These are phyloP conservation scores for Xerocomus alliaceus DNA, from an alignment of 1,284 basidiomycete genomes.

Conservation along the genomic window DNA sequence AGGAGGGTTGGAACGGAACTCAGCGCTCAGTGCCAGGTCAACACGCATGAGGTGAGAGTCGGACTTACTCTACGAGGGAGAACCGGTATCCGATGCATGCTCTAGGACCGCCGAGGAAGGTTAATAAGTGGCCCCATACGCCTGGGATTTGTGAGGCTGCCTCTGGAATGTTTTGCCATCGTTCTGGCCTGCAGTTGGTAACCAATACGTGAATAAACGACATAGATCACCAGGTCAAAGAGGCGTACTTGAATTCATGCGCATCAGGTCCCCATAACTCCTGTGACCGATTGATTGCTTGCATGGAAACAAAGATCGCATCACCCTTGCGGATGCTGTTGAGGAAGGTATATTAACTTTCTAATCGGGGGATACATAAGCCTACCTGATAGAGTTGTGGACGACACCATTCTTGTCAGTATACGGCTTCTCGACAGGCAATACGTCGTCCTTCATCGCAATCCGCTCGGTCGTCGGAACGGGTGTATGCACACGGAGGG, in stretches of 20 bases:
- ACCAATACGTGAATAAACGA: neutral
- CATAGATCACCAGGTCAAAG: neutral
- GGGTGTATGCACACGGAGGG: slow-evolving; percentile 69
- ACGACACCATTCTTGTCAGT: slow-evolving; percentile 50
- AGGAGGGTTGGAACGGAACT: too few species aligned
- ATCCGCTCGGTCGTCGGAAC: slow-evolving; percentile 62
- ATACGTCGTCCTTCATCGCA: slow-evolving; percentile 58
- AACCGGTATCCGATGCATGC: slow-evolving; percentile 78
- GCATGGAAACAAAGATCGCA: slow-evolving; percentile 48
- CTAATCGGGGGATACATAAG: too few species aligned
- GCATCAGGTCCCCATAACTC: slow-evolving; percentile 57
- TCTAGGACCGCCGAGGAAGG: slow-evolving; percentile 66
- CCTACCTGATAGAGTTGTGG: slow-evolving; percentile 37
- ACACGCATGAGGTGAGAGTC: too few species aligned
- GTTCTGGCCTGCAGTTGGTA: slow-evolving; percentile 52
- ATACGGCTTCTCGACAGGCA: slow-evolving; percentile 60
- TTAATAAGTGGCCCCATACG: slow-evolving; percentile 63
- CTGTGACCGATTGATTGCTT: slow-evolving; percentile 47
- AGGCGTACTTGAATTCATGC: slow-evolving; percentile 35
- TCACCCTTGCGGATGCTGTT: slow-evolving; percentile 49
- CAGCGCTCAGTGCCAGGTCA: too few species aligned
- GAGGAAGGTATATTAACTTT: neutral
- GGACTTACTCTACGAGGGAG: slow-evolving; percentile 65
- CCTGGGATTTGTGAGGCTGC: slow-evolving; percentile 57
- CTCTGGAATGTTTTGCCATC: slow-evolving; percentile 61